Base-by-base conservation (phyloP, 345 rosid species). In the Syzygium aqueum region DNA sequence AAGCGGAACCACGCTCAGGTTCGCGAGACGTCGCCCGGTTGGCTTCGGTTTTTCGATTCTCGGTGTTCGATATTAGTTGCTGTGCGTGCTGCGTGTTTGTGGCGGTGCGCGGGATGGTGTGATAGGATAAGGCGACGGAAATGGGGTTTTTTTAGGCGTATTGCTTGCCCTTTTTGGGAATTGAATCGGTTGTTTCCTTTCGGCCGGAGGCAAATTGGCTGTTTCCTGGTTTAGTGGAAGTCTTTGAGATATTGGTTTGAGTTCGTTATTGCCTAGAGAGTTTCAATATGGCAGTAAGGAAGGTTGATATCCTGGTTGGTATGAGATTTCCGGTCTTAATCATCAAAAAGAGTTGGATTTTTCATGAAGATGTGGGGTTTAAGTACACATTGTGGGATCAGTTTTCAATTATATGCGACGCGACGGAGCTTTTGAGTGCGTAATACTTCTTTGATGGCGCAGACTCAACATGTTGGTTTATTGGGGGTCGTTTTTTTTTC, bases 1-100 rank as follows among this genome's bases (percentile, higher is more conserved):
- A 95, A 94, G 89, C 93, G 95, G 61, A 91, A 95, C 87, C 96
- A 95, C 87, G 96, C 98, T 77, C 98, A 96, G 99, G 98, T 95
- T 28, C 73, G 57, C 13, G 27, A 7, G 23, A 11, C 43, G 0
- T 54, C 49, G 49, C 21, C 40, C 54, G 8, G 17, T 50, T 50
- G 25, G 67, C 63, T 57, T n/a, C 28, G 12, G 5, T 63, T 87
- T 83, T 21, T 33, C 51, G 19, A 43, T 52, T 65, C 1, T 67
- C 43, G 25, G 77, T 63, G 50, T 27, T 30, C 63, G 65, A 25
- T 12, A 23, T 87, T 25, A 16, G 19, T 86, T 86, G 56, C 65
- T 84, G 53, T 30, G 46, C 63, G 63, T 30, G 46, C 85, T 83
- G 85, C 0, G 85, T 83, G 46, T 51, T 83, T 25, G 21, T 49